Evolutionary conservation across 1,284 basidiomycete genomes (phyloP).

Genomic region (Irpex sp.): DNA sequence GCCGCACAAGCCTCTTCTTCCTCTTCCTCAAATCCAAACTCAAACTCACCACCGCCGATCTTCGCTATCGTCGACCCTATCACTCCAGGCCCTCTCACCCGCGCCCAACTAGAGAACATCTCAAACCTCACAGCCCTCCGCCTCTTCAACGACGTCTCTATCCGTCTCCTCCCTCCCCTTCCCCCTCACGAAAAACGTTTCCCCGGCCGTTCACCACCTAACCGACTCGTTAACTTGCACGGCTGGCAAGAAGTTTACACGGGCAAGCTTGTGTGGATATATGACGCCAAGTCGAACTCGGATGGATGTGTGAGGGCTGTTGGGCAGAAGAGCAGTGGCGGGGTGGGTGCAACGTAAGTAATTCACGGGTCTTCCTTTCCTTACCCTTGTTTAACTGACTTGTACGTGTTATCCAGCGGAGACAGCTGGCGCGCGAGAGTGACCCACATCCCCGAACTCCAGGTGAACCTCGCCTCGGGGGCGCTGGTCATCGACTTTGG

Average conservation of each 20-base stretch:
- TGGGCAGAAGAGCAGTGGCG: constrained; percentile 42
- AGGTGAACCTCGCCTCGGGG: constrained; percentile 60
- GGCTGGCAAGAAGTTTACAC: constrained; percentile 73
- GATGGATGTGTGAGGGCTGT: constrained; percentile 66
- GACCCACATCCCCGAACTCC: constrained; percentile 67
- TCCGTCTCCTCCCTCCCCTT: constrained; percentile 46
- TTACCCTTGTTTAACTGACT: no score
- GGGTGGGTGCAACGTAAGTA: constrained; percentile 68
- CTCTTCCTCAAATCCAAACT: constrained; percentile 47
- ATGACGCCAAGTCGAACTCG: constrained; percentile 59
- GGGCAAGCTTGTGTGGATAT: constrained; percentile 71
- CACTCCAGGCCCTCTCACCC: constrained; percentile 32
- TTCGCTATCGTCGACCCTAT: constrained; percentile 7
- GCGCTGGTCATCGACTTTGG: constrained; percentile 73
- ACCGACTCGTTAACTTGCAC: constrained; percentile 57
- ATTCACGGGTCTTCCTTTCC: not conserved
- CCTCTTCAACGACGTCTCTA: constrained; percentile 66
- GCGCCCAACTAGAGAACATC: constrained; percentile 37
- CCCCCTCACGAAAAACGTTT: no score
- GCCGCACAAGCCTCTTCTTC: constrained; percentile 6
- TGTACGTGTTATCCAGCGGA: constrained; percentile 39
- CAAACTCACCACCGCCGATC: constrained; percentile 39
- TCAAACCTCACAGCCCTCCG: constrained; percentile 66
- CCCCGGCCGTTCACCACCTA: no score
- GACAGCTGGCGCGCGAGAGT: constrained; percentile 77